These are phyloP conservation scores for Strobilomyces dryophilus DNA, from an alignment of 768 basidiomycete genomes.

Conservation along the genomic window DNA sequence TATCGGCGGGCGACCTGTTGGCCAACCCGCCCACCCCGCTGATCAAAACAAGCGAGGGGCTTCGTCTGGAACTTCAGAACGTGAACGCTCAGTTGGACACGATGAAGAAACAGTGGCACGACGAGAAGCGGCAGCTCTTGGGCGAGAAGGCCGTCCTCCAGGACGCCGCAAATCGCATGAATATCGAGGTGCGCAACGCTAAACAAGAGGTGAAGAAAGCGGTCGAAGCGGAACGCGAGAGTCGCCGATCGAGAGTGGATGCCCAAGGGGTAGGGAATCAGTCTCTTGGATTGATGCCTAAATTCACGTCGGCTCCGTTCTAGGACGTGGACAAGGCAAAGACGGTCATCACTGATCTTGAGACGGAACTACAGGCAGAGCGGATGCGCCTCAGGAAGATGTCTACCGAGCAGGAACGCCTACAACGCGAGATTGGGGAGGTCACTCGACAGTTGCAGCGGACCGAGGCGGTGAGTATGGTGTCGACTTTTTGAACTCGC, in stretches of 20 bases:
- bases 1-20: slow-evolving; percentile 43
- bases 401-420: slow-evolving; percentile 56
- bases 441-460: slow-evolving; percentile 61
- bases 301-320: not conserved
- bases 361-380: slow-evolving; percentile 67
- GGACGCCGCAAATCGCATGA: slow-evolving; percentile 64
- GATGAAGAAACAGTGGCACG: slow-evolving; percentile 67
- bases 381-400: slow-evolving; percentile 60
- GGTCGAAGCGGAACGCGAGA: slow-evolving; percentile 48
- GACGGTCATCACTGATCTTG: slow-evolving; percentile 61
- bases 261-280: slow-evolving; percentile 48
- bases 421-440: slow-evolving; percentile 62
- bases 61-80: slow-evolving; percentile 53
- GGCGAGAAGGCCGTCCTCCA: slow-evolving; percentile 73
- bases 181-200: slow-evolving; percentile 52
- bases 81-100: slow-evolving; percentile 60
- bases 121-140: slow-evolving; percentile 57
- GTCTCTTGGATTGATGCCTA: not conserved
- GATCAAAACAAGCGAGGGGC: slow-evolving; percentile 60
- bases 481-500: not conserved
- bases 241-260: slow-evolving; percentile 45
- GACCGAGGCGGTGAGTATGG: slow-evolving; percentile 57
- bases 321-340: slow-evolving; percentile 74
- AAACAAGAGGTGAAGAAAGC: slow-evolving; percentile 56
- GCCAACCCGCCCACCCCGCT: slow-evolving; percentile 66